phyloP scores from a whole-genome alignment of 129 eudicot species.

The Tanacetum coccineum region DNA sequence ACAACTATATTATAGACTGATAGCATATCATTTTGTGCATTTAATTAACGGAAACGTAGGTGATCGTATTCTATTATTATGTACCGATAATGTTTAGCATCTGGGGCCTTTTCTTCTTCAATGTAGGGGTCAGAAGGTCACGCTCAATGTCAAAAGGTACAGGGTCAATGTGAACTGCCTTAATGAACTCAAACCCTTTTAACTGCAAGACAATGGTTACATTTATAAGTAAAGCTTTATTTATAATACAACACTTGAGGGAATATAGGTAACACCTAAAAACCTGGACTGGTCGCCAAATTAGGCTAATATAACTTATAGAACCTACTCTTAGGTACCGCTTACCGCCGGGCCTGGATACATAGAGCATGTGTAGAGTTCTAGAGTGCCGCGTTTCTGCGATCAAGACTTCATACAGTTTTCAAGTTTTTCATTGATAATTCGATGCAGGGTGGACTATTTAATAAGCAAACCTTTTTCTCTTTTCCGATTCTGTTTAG shows the following conservation, averaged over 20 bases:
- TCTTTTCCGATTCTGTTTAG: slow-evolving; percentile 60
- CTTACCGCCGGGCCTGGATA: too few species aligned
- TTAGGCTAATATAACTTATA: too few species aligned
- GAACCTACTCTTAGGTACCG: too few species aligned
- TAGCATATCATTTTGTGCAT: not conserved
- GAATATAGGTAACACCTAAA: too few species aligned
- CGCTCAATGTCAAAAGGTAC: slow-evolving; percentile 85
- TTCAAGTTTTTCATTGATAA: too few species aligned
- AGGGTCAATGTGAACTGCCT: slow-evolving; percentile 75
- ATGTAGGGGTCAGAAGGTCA: slow-evolving; percentile 85
- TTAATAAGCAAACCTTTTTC: slow-evolving; percentile 51
- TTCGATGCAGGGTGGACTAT: too few species aligned
- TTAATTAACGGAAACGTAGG: not conserved
- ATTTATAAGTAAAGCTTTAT: not conserved
- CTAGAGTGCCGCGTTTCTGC: too few species aligned
- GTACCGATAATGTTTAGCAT: slow-evolving; percentile 78
- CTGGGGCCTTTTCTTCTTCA: slow-evolving; percentile 88
- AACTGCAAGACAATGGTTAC: slow-evolving; percentile 42
- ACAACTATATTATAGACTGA: slow-evolving; percentile 1
- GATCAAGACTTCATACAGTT: too few species aligned
- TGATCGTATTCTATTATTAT: not conserved
- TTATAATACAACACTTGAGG: too few species aligned
- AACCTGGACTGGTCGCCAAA: too few species aligned
- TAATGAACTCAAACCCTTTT: slow-evolving; percentile 80
- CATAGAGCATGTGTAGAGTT: too few species aligned